A percentile compares a stretch with the other conserved stretches of the same genome.
Evolutionary conservation across 164 flowering plant genomes (phyloP).

Genomic region (Euptelea pleiosperma): DNA sequence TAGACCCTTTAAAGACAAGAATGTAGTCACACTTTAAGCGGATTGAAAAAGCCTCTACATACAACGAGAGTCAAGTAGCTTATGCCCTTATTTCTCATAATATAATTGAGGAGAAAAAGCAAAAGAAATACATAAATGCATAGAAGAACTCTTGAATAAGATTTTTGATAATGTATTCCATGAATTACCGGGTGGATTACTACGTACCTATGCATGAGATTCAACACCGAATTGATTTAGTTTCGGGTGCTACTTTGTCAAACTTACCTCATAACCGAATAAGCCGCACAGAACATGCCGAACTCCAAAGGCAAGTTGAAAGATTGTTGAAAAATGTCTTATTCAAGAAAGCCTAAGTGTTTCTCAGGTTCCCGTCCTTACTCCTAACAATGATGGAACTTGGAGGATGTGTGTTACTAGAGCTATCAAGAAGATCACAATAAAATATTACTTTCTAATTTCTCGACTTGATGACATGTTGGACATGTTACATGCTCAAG

Average conservation of each 20-base stretch:
- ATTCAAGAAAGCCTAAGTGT: neutral
- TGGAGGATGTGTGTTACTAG: no score
- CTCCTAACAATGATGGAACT: neutral
- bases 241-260: neutral
- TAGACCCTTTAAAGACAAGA: neutral
- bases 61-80: no score
- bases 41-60: no score
- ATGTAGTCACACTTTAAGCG: neutral
- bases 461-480: no score
- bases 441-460: no score
- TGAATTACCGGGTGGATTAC: neutral
- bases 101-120: neutral
- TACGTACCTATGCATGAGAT: neutral
- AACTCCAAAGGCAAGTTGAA: no score
- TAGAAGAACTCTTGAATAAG: neutral
- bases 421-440: neutral
- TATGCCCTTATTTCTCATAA: no score
- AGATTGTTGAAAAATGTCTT: no score
- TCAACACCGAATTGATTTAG: constrained; percentile 4
- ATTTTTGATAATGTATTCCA: neutral
- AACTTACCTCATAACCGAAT: neutral
- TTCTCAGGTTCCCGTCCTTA: neutral
- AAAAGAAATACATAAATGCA: neutral
- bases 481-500: no score
- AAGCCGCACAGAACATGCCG: no score